phyloP scores from a whole-genome alignment of 2,329 filamentous ascomycete genomes.

The Huntiella decipiens region DNA sequence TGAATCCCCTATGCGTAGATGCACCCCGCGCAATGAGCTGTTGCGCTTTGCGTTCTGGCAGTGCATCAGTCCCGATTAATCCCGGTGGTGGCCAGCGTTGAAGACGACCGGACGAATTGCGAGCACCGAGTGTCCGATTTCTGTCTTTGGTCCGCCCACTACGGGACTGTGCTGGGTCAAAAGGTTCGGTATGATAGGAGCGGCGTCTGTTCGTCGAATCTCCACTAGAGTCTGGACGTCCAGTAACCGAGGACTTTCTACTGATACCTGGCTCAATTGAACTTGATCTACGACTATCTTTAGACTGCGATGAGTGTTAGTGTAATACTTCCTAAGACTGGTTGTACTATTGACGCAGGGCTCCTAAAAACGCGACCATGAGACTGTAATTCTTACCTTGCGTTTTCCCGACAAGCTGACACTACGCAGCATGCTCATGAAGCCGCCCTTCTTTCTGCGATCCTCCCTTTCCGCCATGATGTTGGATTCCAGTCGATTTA shows the following conservation, averaged over 20 bases:
- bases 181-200: slow-evolving; percentile 9
- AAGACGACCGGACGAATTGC: slow-evolving; percentile 7
- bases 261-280: slow-evolving; percentile 7
- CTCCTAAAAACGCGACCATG: too few relatives aligned
- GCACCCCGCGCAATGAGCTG: slow-evolving; percentile 39
- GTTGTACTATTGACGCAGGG: too few relatives aligned
- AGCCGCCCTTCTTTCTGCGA: slow-evolving; percentile 8
- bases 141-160: slow-evolving; percentile 9
- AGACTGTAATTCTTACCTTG: not conserved
- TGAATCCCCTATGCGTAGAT: slow-evolving; percentile 36
- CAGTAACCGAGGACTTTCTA: slow-evolving; percentile 5
- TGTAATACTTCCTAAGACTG: not conserved
- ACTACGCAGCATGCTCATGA: slow-evolving; percentile 10
- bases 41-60: slow-evolving; percentile 34
- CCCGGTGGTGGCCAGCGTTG: slow-evolving; percentile 35
- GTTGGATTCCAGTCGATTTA: too few relatives aligned
- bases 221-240: slow-evolving; percentile 3
- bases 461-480: slow-evolving; percentile 10
- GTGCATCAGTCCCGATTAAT: slow-evolving; percentile 28
- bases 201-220: slow-evolving; percentile 6
- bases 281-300: slow-evolving; percentile 9
- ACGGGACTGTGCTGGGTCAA: slow-evolving; percentile 11
- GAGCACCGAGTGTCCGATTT: slow-evolving; percentile 4
- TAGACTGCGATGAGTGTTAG: slow-evolving; percentile 7
- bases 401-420: slow-evolving; percentile 11